These are phyloP conservation scores for Pythium aquatile DNA, from an alignment of 352 stramenopile species.

Conservation along the genomic window DNA sequence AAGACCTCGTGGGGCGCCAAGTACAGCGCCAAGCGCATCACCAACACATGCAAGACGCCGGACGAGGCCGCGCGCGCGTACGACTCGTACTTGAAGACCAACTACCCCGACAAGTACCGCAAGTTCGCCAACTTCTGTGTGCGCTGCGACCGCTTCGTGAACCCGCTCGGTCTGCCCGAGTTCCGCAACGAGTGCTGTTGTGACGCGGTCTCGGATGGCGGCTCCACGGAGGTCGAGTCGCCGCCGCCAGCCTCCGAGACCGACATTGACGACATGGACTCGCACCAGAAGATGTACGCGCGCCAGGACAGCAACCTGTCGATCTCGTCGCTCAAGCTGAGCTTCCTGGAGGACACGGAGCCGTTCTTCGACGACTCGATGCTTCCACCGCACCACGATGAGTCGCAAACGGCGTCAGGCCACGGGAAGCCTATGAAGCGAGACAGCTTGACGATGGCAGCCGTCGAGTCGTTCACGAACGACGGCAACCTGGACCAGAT, in stretches of 20 bases:
- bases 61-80: slow-evolving; percentile 82
- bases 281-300: slow-evolving; percentile 33
- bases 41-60: slow-evolving; percentile 86
- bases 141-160: slow-evolving; percentile 78
- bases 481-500: slow-evolving; percentile 76
- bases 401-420: background rate
- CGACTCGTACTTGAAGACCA: slow-evolving; percentile 78
- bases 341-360: slow-evolving; percentile 64
- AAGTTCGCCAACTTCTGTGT: slow-evolving; percentile 89
- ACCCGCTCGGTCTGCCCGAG: slow-evolving; percentile 70
- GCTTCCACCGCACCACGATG: slow-evolving; percentile 29
- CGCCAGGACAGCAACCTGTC: slow-evolving; percentile 62
- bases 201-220: slow-evolving; percentile 23
- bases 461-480: slow-evolving; percentile 72
- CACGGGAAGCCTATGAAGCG: slow-evolving; percentile 37
- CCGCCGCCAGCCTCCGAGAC: slow-evolving; percentile 35
- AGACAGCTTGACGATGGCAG: slow-evolving; percentile 68
- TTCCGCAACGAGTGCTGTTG: slow-evolving; percentile 77
- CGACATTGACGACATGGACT: slow-evolving; percentile 39
- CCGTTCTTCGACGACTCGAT: slow-evolving; percentile 65
- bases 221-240: slow-evolving; percentile 27
- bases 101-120: slow-evolving; percentile 80
- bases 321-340: slow-evolving; percentile 70
- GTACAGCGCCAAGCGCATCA: slow-evolving; percentile 87
- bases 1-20: slow-evolving; percentile 88